Conservation (phyloP, 345 rosid genomes). For the Brassica cretica region DNA sequence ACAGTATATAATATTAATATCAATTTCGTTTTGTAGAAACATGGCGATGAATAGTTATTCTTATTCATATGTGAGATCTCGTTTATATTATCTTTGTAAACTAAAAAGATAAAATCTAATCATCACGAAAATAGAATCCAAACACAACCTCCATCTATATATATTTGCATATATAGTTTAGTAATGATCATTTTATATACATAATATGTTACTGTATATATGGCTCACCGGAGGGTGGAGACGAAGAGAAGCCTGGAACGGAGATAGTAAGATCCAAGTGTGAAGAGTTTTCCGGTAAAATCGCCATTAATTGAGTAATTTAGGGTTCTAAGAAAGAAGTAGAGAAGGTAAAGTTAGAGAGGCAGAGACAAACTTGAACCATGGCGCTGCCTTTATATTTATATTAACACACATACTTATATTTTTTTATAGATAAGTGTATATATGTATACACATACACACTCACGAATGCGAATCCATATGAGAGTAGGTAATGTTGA, state of each 20-base stretch:
- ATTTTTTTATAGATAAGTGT: background rate
- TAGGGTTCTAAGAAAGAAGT: conserved; percentile 26
- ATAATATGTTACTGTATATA: background rate
- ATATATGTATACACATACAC: background rate
- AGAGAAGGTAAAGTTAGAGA: conserved; percentile 44
- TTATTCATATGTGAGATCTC: background rate
- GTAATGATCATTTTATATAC: background rate
- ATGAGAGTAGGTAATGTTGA: background rate
- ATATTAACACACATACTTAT: background rate
- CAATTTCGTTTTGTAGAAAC: background rate
- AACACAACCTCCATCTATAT: background rate
- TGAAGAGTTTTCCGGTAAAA: conserved; percentile 56
- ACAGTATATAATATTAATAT: background rate
- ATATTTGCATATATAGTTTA: background rate
- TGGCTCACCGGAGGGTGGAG: conserved; percentile 57
- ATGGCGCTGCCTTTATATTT: conserved; percentile 36
- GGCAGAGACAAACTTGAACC: conserved; percentile 34
- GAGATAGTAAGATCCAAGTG: conserved; percentile 84
- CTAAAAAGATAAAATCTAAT: background rate
- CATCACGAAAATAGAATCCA: conserved; percentile 13
- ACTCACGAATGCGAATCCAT: conserved; percentile 39
- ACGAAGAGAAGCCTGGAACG: conserved; percentile 73
- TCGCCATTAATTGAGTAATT: conserved; percentile 45
- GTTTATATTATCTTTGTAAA: conserved; percentile 8
- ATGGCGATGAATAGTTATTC: background rate